A percentile compares a stretch with the other conserved stretches of the same genome.
Evolutionary conservation across 345 rosid genomes (phyloP).

Genomic region (Sonneratia alba): DNA sequence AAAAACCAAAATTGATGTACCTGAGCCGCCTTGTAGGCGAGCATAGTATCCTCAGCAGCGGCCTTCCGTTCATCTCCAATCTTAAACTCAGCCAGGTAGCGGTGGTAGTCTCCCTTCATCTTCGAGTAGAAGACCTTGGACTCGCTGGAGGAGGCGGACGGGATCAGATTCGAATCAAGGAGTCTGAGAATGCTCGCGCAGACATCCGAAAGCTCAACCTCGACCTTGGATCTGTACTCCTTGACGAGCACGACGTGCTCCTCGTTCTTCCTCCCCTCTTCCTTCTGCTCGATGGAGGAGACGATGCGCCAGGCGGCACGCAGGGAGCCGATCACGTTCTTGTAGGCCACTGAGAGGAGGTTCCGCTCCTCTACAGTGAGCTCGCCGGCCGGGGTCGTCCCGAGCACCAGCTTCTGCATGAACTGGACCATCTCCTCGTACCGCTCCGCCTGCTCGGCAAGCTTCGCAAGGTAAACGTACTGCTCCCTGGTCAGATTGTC

Average conservation of each 20-base stretch:
- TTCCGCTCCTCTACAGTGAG: constrained; percentile 92
- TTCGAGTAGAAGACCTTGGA: constrained; percentile 86
- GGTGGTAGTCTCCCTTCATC: constrained; percentile 95
- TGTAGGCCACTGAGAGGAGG: constrained; percentile 91
- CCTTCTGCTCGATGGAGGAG: constrained; percentile 92
- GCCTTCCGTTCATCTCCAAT: constrained; percentile 77
- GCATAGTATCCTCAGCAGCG: constrained; percentile 94
- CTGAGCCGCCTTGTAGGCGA: constrained; percentile 90
- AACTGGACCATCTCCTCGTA: constrained; percentile 95
- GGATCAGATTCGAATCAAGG: constrained; percentile 61
- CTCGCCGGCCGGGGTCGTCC: constrained; percentile 67
- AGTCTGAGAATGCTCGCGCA: constrained; percentile 64
- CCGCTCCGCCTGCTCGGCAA: constrained; percentile 97
- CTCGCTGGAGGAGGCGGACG: constrained; percentile 67
- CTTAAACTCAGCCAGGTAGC: constrained; percentile 92
- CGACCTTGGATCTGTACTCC: constrained; percentile 91
- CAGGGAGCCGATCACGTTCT: constrained; percentile 96
- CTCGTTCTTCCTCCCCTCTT: constrained; percentile 87
- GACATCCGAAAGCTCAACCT: constrained; percentile 63
- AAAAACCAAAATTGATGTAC: constrained; percentile 17
- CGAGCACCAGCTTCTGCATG: constrained; percentile 81
- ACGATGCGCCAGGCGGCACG: constrained; percentile 98
- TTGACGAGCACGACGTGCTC: constrained; percentile 83
- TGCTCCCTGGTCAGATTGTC: constrained; percentile 72
- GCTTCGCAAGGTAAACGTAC: constrained; percentile 85